Evolutionary conservation across 192 early-diverging fungal species (phyloP).

Genomic region (Entomortierella lignicola): DNA sequence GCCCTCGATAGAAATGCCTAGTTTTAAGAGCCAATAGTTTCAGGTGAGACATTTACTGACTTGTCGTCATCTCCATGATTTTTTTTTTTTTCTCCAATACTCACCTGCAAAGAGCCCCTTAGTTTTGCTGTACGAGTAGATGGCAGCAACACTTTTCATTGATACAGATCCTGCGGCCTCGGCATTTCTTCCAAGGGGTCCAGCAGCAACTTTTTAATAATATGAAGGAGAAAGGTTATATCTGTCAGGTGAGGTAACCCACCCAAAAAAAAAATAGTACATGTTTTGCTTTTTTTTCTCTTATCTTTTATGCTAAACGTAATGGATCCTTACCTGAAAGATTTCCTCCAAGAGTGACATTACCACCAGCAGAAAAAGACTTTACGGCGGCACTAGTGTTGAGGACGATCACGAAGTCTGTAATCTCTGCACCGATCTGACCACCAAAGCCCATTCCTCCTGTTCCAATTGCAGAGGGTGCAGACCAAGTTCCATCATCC

Average conservation of each 20-base stretch:
- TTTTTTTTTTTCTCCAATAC: too few species aligned
- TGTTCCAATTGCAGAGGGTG: constrained; percentile 88
- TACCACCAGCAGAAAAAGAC: constrained; percentile 87
- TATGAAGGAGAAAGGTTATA: too few species aligned
- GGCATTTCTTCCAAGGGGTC: constrained; percentile 85
- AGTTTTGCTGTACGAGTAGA: constrained; percentile 92
- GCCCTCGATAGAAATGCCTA: constrained; percentile 55
- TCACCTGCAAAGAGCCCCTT: constrained; percentile 92
- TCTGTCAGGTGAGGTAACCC: too few species aligned
- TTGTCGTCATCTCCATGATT: too few species aligned
- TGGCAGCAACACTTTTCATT: constrained; percentile 81
- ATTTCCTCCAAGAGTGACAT: constrained; percentile 90
- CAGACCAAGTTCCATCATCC: constrained; percentile 82
- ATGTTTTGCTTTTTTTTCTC: background rate
- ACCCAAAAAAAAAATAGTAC: background rate
- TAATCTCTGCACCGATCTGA: constrained; percentile 90
- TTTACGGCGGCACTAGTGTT: constrained; percentile 88
- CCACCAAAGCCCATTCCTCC: constrained; percentile 89
- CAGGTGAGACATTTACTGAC: background rate
- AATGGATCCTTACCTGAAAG: constrained; percentile 53
- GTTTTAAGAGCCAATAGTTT: background rate
- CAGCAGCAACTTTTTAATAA: constrained; percentile 76
- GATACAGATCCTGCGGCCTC: constrained; percentile 83
- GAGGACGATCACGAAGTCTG: constrained; percentile 92
- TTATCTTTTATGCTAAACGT: too few species aligned